A percentile compares a stretch with the other conserved stretches of the same genome.
These are phyloP conservation scores for Ceriops tagal DNA, from an alignment of 345 rosid species.

Conservation along the genomic window DNA sequence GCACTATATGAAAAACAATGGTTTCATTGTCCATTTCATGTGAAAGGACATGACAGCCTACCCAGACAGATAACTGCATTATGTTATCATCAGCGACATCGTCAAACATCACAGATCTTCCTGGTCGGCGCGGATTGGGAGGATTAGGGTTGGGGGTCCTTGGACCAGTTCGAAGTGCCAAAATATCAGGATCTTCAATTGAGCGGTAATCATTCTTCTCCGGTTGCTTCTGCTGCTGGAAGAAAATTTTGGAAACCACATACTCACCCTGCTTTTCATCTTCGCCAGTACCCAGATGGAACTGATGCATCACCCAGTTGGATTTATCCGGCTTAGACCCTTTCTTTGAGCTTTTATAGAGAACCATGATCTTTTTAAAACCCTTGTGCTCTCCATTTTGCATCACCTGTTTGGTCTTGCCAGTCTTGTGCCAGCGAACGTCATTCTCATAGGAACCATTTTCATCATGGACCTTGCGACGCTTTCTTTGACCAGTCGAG, in stretches of 20 bases:
- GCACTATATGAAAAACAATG: no score
- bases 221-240: constrained; percentile 51
- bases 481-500: constrained; percentile 87
- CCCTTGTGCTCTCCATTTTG: constrained; percentile 63
- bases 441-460: constrained; percentile 39
- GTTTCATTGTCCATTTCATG: no score
- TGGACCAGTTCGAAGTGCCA: constrained; percentile 44
- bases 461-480: constrained; percentile 63
- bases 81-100: constrained; percentile 28
- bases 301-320: constrained; percentile 89
- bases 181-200: constrained; percentile 39
- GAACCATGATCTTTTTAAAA: constrained; percentile 91
- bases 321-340: constrained; percentile 69
- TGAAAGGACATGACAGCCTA: constrained; percentile 5
- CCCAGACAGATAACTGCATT: constrained; percentile 29
- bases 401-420: constrained; percentile 63
- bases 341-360: constrained; percentile 64
- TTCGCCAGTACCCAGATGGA: constrained; percentile 76
- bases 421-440: constrained; percentile 99
- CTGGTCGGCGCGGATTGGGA: constrained; percentile 53
- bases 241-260: constrained; percentile 71
- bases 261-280: constrained; percentile 68
- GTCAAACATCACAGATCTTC: constrained; percentile 20
- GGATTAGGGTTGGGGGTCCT: constrained; percentile 66
- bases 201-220: constrained; percentile 29